Conservation (phyloP, 2,329 filamentous ascomycete genomes). For the Ascocoryne sarcoides region DNA sequence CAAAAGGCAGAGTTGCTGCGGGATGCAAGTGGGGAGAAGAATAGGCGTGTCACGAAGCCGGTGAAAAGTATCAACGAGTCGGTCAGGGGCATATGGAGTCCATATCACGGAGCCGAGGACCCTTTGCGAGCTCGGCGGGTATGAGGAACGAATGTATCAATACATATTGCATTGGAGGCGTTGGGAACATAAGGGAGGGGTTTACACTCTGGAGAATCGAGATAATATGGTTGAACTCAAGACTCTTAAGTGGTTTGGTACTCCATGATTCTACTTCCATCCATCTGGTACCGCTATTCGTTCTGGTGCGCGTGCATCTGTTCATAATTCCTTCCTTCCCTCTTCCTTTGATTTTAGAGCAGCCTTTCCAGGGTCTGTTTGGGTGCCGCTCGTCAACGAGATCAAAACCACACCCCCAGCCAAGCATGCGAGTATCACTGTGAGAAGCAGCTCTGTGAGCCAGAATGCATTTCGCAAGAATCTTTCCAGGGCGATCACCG, state of each 20-base stretch:
- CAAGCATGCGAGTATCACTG: no score
- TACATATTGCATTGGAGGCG: not conserved
- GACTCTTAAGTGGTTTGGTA: no score
- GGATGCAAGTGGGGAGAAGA: slow-evolving; percentile 67
- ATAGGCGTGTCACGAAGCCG: slow-evolving; percentile 54
- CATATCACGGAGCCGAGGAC: slow-evolving; percentile 47
- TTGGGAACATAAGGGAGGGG: not conserved
- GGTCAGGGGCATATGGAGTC: slow-evolving; percentile 63
- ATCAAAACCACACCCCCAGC: not conserved
- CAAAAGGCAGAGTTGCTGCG: slow-evolving; percentile 69
- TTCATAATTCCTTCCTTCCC: no score
- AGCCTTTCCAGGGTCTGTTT: no score
- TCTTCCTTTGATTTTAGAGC: no score
- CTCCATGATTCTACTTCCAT: no score
- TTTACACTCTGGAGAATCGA: no score
- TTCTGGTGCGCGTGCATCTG: no score
- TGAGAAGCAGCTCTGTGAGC: no score
- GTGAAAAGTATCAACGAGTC: slow-evolving; percentile 55
- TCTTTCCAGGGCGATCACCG: not conserved
- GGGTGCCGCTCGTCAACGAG: not conserved
- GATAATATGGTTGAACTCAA: no score
- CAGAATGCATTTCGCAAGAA: not conserved
- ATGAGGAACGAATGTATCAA: not conserved
- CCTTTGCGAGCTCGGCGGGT: not conserved
- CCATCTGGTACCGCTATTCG: no score